A percentile compares a stretch with the other conserved stretches of the same genome.
phyloP scores from a whole-genome alignment of 177 flowering plant species.

The Vitis hybrid region DNA sequence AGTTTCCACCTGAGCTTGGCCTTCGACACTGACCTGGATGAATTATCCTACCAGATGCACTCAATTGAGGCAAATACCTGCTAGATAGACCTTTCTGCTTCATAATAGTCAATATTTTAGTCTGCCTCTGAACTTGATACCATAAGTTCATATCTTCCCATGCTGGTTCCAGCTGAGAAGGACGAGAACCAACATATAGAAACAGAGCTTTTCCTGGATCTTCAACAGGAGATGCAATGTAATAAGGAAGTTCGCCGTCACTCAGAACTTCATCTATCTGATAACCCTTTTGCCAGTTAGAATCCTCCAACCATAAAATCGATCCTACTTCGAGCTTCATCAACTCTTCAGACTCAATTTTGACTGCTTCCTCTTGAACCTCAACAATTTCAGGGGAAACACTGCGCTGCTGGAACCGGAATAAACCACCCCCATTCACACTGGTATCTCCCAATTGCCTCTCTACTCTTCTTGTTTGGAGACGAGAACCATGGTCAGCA shows the following conservation, averaged over 20 bases:
- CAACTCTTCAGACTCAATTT: constrained; percentile 35
- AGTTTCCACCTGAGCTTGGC: constrained; percentile 58
- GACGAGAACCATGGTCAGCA: constrained; percentile 65
- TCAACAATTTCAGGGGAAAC: constrained; percentile 78
- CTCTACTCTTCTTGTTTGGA: constrained; percentile 66
- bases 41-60: constrained; percentile 74
- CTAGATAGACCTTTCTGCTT: constrained; percentile 78
- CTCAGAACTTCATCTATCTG: constrained; percentile 52
- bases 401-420: constrained; percentile 45
- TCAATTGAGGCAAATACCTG: constrained; percentile 71
- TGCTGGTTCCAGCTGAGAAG: constrained; percentile 87
- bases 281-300: constrained; percentile 62
- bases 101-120: constrained; percentile 70
- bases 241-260: constrained; percentile 49
- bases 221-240: constrained; percentile 61
- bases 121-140: constrained; percentile 96
- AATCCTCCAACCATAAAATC: constrained; percentile 72
- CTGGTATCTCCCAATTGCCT: constrained; percentile 48
- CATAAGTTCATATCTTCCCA: constrained; percentile 91
- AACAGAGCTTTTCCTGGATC: constrained; percentile 58
- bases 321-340: constrained; percentile 67
- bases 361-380: constrained; percentile 49
- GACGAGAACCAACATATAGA: constrained; percentile 76
- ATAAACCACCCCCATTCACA: constrained; percentile 53
- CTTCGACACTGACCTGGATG: constrained; percentile 74